Evolutionary conservation across 441 rosid species (phyloP).

Genomic region (Aleurites moluccanus): DNA sequence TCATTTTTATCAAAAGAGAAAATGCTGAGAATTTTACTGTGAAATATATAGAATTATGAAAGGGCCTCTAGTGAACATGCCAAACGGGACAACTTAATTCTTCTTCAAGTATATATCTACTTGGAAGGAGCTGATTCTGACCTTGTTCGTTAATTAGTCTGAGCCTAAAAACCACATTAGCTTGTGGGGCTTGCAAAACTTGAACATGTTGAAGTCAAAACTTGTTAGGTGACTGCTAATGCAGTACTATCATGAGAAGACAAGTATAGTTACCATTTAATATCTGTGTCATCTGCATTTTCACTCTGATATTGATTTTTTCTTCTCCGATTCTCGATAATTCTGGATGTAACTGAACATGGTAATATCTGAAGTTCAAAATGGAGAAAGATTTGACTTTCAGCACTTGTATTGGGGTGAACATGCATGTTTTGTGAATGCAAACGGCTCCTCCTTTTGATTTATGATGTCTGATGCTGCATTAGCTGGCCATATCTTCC

Average conservation of each 20-base stretch:
- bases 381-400: neutral
- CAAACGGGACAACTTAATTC: neutral
- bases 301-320: neutral
- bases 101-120: neutral
- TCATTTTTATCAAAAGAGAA: neutral
- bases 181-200: neutral
- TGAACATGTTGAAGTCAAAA: neutral
- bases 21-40: neutral
- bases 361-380: neutral
- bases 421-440: neutral
- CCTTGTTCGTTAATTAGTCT: neutral
- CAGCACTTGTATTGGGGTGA: neutral
- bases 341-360: neutral
- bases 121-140: neutral
- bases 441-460: neutral
- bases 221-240: neutral
- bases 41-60: neutral
- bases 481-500: neutral
- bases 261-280: neutral
- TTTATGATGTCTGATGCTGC: neutral
- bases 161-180: neutral
- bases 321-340: neutral
- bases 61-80: neutral
- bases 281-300: neutral
- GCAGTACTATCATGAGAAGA: neutral